These are phyloP conservation scores for Trichoderma harzianum DNA, from an alignment of 2,329 filamentous ascomycete species.

Conservation along the genomic window DNA sequence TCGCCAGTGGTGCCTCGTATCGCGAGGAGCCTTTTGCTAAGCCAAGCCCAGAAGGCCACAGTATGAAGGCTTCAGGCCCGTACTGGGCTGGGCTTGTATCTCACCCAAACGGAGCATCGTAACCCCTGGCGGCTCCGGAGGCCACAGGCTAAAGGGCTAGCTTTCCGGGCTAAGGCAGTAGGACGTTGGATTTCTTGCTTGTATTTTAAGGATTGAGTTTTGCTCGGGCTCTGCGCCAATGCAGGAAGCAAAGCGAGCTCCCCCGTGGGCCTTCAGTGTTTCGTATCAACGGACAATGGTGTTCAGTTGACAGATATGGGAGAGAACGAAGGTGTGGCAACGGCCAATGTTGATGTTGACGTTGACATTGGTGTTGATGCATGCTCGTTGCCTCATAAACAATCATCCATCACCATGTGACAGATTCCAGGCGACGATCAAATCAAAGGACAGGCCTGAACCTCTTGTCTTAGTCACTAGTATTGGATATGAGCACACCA, in stretches of 20 bases:
- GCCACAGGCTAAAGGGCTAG: slow-evolving; percentile 7
- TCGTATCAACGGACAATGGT: not conserved
- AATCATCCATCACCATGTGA: not conserved
- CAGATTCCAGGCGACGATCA: slow-evolving; percentile 14
- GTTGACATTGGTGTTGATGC: not conserved
- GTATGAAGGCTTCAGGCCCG: not conserved
- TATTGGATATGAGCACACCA: not conserved
- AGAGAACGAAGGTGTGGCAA: not conserved
- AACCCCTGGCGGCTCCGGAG: slow-evolving; percentile 10
- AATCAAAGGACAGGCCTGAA: not conserved
- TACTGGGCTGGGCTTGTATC: slow-evolving; percentile 8
- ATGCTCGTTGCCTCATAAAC: not conserved
- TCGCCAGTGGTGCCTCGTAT: slow-evolving; percentile 16
- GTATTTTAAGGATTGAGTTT: not conserved
- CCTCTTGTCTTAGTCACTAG: slow-evolving; percentile 13
- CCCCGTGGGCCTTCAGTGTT: not conserved
- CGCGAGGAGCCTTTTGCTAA: not conserved
- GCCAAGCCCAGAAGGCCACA: not conserved
- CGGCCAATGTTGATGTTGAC: not conserved
- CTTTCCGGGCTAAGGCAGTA: not conserved
- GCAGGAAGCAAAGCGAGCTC: not conserved
- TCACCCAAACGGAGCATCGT: not conserved
- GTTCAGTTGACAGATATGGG: not conserved
- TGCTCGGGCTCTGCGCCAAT: not conserved
- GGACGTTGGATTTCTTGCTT: not conserved